These are phyloP conservation scores for Arabidopsis lyrata DNA, from an alignment of 441 rosid genomes.

Conservation along the genomic window DNA sequence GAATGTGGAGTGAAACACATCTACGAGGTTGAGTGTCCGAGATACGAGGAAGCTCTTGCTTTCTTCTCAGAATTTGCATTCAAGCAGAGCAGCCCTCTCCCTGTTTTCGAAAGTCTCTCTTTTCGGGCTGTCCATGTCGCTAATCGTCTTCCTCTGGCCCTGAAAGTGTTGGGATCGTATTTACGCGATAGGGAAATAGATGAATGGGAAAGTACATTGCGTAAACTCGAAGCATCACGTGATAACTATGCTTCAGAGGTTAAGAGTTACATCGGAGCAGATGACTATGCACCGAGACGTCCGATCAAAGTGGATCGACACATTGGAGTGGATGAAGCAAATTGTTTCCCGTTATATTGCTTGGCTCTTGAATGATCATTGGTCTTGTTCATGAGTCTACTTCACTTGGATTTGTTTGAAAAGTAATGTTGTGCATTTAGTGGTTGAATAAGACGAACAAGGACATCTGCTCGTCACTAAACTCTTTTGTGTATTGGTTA, in stretches of 20 bases:
- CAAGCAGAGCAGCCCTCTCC: not conserved
- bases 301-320: not conserved
- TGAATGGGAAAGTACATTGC: constrained; percentile 19
- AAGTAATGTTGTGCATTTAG: too few relatives aligned
- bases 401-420: too few relatives aligned
- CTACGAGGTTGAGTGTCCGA: constrained; percentile 7
- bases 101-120: not conserved
- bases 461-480: too few relatives aligned
- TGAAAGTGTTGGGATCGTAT: constrained; percentile 39
- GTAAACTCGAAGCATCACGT: constrained; percentile 21
- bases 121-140: constrained; percentile 11
- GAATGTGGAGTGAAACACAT: constrained; percentile 9
- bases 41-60: constrained; percentile 20
- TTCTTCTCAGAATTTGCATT: constrained; percentile 40
- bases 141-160: constrained; percentile 39
- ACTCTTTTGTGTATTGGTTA: too few relatives aligned
- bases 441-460: too few relatives aligned
- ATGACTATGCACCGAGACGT: not conserved
- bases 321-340: not conserved
- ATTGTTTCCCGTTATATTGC: not conserved
- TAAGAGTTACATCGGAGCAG: constrained; percentile 2
- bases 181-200: constrained; percentile 16
- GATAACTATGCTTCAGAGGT: constrained; percentile 23
- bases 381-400: too few relatives aligned
- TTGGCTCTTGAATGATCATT: constrained; percentile 14